Evolutionary conservation across 768 basidiomycete species (phyloP).

Genomic region (Chalciporus sphaerocephalus): DNA sequence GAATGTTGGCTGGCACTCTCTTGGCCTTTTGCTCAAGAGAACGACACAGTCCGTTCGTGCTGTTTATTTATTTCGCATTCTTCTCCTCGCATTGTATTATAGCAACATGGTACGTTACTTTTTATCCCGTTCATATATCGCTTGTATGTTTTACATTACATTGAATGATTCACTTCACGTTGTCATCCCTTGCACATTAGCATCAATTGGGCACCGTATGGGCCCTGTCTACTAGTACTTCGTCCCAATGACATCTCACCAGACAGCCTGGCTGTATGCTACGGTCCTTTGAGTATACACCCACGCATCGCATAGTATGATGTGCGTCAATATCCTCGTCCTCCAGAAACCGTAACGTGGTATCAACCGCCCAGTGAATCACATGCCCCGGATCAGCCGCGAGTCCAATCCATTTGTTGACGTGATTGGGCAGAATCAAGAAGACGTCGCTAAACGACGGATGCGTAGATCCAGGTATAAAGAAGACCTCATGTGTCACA

Average conservation of each 20-base stretch:
- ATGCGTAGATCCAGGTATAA: constrained; percentile 28
- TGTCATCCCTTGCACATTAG: background rate
- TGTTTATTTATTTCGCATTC: constrained; percentile 9
- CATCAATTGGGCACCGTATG: background rate
- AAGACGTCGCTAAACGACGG: constrained; percentile 35
- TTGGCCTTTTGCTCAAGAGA: background rate
- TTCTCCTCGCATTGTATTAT: constrained; percentile 17
- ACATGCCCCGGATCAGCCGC: constrained; percentile 14
- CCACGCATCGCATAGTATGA: constrained; percentile 1
- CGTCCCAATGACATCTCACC: constrained; percentile 6
- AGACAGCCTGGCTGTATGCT: constrained; percentile 3
- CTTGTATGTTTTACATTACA: background rate
- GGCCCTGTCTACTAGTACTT: background rate
- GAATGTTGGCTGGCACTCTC: background rate
- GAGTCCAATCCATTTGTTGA: constrained; percentile 27
- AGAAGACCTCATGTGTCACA: constrained; percentile 8
- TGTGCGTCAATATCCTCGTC: background rate
- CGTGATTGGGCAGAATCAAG: constrained; percentile 29
- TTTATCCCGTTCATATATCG: background rate
- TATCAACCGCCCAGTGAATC: constrained; percentile 18
- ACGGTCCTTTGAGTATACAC: constrained; percentile 4
- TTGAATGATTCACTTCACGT: background rate
- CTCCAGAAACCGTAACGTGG: constrained; percentile 18
- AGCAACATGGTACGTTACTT: constrained; percentile 8
- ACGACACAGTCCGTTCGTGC: background rate